Evolutionary conservation across 2,329 filamentous ascomycete species (phyloP), one percentile per base, ranked within the genome.

Genomic region (Bertia moriformis): DNA sequence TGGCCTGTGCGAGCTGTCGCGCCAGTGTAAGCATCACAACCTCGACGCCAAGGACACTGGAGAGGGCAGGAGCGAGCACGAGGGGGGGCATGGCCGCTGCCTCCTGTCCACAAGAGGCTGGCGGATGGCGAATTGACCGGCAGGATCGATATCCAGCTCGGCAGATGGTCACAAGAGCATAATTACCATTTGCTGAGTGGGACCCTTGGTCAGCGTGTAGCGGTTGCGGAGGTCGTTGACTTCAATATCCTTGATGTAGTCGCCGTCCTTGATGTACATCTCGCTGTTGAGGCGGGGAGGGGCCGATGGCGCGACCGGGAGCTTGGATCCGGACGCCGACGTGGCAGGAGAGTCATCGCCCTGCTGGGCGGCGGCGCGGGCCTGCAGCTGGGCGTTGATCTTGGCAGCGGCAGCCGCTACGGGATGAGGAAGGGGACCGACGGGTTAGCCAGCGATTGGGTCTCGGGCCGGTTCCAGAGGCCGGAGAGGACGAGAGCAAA

Each of bases 111-210:
- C n/a, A n/a, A n/a, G n/a, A 12, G 15, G 17, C 24, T 29, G 24
- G 12, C n/a, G 12, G 12, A n/a, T 29, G 24, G 24, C 12, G 24
- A 12, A 29, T 12, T 12, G 12, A n/a, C 24, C 12, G 12, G 24
- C 12, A 29, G 24, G 24, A 12, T 29, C 55, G 49, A 47, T 57
- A 53, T n/a, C n/a, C n/a, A n/a, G n/a, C n/a, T n/a, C n/a, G n/a
- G n/a, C n/a, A n/a, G 60, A 67, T 55, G 63, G 60, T 61, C 67
- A 67, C 73, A 65, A 71, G 71, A 74, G 73, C 62, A 62, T 80
- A 88, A 82, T 93, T 95, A 98, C 91, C 89, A 91, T 94, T 76
- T 94, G 93, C 71, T 96, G 91, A 48, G 87, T 94, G 51, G 86
- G 83, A 54, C 88, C 87, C 69, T 95, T 96, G 47, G 89, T 98